A percentile compares a stretch with the other conserved stretches of the same genome.
These are phyloP conservation scores for Endotrypanum monterogeii DNA, from an alignment of 208 protist species.

Conservation along the genomic window DNA sequence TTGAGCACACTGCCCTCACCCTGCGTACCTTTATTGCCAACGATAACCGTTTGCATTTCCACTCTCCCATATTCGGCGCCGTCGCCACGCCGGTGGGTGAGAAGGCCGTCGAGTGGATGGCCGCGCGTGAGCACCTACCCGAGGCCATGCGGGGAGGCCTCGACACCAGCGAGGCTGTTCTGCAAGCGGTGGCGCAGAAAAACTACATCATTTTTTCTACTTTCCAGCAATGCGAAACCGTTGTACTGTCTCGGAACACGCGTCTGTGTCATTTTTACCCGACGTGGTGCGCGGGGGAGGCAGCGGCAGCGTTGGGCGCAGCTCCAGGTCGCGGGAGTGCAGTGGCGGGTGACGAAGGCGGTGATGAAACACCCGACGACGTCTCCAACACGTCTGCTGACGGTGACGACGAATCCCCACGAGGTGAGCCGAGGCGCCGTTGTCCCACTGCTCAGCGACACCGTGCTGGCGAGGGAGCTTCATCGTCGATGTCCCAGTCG, in stretches of 20 bases:
- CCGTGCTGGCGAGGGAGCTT: not conserved
- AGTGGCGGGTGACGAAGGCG: constrained; percentile 11
- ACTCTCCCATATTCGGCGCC: constrained; percentile 33
- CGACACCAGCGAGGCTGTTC: not conserved
- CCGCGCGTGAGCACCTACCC: constrained; percentile 4
- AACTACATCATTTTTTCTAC: constrained; percentile 57
- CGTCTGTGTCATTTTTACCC: constrained; percentile 41
- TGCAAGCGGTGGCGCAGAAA: constrained; percentile 26
- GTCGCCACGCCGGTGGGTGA: not conserved
- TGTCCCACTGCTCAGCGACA: not conserved
- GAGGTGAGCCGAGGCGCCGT: not conserved
- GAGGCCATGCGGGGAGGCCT: constrained; percentile 4
- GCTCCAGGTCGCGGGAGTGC: constrained; percentile 4
- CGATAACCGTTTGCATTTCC: constrained; percentile 72
- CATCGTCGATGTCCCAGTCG: not conserved
- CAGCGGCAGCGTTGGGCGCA: constrained; percentile 4
- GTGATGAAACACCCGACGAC: not conserved
- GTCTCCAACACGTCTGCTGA: not conserved
- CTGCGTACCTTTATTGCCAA: constrained; percentile 83
- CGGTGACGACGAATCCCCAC: not conserved
- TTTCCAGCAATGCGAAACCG: constrained; percentile 61
- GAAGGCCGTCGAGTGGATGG: not conserved
- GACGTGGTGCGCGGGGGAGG: constrained; percentile 9
- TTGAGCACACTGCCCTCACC: constrained; percentile 55
- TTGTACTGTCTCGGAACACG: constrained; percentile 80